These are phyloP conservation scores for Vickermania spadyakhi DNA, from an alignment of 208 protist genomes.

Conservation along the genomic window DNA sequence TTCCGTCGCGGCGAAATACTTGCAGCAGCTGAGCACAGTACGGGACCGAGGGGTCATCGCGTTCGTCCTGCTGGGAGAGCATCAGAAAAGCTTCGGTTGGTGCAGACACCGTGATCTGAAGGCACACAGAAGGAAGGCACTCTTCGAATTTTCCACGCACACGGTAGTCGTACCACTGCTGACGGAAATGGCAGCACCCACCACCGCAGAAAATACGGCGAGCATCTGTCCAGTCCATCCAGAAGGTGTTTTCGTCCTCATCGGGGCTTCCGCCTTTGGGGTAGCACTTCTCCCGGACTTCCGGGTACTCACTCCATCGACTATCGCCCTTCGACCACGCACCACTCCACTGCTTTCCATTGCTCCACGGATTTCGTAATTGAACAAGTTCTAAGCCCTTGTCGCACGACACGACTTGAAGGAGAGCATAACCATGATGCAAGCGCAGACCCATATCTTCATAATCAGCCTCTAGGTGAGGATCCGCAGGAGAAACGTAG, in stretches of 20 bases:
- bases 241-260: slow-evolving; percentile 58
- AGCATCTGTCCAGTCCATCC: slow-evolving; percentile 72
- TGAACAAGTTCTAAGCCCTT: slow-evolving; percentile 56
- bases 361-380: slow-evolving; percentile 71
- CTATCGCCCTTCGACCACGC: slow-evolving; percentile 46
- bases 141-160: slow-evolving; percentile 56
- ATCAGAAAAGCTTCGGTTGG: slow-evolving; percentile 46
- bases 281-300: slow-evolving; percentile 35
- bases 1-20: slow-evolving; percentile 43
- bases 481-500: slow-evolving; percentile 19
- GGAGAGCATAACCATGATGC: slow-evolving; percentile 56
- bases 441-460: slow-evolving; percentile 45
- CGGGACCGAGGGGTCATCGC: slow-evolving; percentile 27
- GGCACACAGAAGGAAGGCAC: slow-evolving; percentile 34
- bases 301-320: slow-evolving; percentile 63
- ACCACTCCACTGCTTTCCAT: slow-evolving; percentile 53
- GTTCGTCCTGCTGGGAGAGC: slow-evolving; percentile 68
- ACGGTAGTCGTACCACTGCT: slow-evolving; percentile 69
- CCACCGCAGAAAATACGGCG: slow-evolving; percentile 46
- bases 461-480: slow-evolving; percentile 38
- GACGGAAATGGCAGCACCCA: slow-evolving; percentile 57
- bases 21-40: slow-evolving; percentile 58
- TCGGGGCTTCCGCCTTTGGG: slow-evolving; percentile 19
- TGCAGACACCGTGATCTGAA: slow-evolving; percentile 56
- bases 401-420: slow-evolving; percentile 36